Evolutionary conservation across 805 yeast species (phyloP).

Genomic region (Kregervanrija delftensis): DNA sequence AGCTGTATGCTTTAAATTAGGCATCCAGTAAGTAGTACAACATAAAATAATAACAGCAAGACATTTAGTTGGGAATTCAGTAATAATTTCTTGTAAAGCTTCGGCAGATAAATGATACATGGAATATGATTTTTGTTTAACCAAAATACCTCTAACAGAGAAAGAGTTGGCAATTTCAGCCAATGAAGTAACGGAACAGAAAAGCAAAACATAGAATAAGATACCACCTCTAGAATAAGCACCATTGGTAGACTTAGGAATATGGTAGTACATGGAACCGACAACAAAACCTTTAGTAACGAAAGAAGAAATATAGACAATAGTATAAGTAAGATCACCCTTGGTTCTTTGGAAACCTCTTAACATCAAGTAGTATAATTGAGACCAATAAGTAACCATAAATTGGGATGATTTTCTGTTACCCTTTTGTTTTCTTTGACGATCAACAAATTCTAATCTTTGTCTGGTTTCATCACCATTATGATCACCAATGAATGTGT

Average conservation of each 20-base stretch:
- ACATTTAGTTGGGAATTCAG: slow-evolving; percentile 61
- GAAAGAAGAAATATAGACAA: slow-evolving; percentile 40
- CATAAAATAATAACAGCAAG: no score
- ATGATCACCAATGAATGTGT: slow-evolving; percentile 1
- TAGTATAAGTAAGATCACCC: slow-evolving; percentile 41
- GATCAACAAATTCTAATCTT: slow-evolving; percentile 37
- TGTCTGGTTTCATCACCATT: slow-evolving; percentile 28
- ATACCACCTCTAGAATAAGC: slow-evolving; percentile 57
- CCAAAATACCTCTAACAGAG: slow-evolving; percentile 61
- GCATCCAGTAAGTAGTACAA: no score
- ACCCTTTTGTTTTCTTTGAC: slow-evolving; percentile 32
- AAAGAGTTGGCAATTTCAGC: slow-evolving; percentile 46
- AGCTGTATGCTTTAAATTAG: slow-evolving; percentile 49
- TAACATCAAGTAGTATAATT: neutral
- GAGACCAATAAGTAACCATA: no score
- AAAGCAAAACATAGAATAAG: slow-evolving; percentile 53
- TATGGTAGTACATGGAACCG: slow-evolving; percentile 56
- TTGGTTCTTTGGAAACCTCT: neutral
- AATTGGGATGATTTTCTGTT: no score
- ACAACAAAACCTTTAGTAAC: slow-evolving; percentile 50
- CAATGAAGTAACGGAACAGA: slow-evolving; percentile 42
- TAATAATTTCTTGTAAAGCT: slow-evolving; percentile 52
- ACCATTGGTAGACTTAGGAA: slow-evolving; percentile 43
- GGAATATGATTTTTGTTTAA: slow-evolving; percentile 57
- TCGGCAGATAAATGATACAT: slow-evolving; percentile 72